phyloP scores from a whole-genome alignment of 108 stramenopile species.

The Pseudonitzschia pungens region DNA sequence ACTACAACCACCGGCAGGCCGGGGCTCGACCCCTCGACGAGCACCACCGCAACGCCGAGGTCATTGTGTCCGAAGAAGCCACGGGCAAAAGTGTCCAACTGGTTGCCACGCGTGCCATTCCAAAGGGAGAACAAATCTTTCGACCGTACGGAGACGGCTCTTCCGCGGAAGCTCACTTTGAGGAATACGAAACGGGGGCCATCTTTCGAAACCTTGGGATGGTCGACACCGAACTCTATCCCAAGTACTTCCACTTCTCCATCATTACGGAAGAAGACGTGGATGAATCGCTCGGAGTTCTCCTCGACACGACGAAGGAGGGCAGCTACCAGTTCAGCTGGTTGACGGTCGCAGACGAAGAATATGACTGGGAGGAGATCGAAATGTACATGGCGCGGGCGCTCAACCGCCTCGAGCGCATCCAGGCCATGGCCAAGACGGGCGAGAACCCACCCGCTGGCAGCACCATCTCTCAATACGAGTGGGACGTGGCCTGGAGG shows the following conservation, averaged over 20 bases:
- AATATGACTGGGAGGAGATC: neutral
- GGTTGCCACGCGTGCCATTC: conserved; percentile 25
- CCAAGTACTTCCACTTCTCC: conserved; percentile 40
- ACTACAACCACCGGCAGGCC: conserved; percentile 1
- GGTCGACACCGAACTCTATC: conserved; percentile 47
- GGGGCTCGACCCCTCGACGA: neutral
- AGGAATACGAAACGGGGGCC: conserved; percentile 35
- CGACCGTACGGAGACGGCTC: conserved; percentile 7
- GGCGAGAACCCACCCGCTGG: neutral
- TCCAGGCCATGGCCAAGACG: neutral
- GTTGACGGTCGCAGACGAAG: neutral
- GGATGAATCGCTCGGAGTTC: neutral
- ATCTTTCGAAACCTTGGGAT: conserved; percentile 63
- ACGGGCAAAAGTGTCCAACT: conserved; percentile 5
- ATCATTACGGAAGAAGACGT: conserved; percentile 25
- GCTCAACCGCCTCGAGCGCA: neutral
- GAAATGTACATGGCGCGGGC: neutral
- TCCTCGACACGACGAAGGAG: neutral
- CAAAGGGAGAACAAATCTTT: conserved; percentile 54
- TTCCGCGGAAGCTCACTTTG: conserved; percentile 32
- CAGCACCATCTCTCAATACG: conserved; percentile 21
- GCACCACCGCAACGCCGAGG: neutral
- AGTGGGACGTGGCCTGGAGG: conserved; percentile 26
- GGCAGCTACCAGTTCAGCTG: neutral
- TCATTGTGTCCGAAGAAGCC: neutral